These are phyloP conservation scores for Yarrowia divulgata DNA, from an alignment of 805 yeast species.

Conservation along the genomic window DNA sequence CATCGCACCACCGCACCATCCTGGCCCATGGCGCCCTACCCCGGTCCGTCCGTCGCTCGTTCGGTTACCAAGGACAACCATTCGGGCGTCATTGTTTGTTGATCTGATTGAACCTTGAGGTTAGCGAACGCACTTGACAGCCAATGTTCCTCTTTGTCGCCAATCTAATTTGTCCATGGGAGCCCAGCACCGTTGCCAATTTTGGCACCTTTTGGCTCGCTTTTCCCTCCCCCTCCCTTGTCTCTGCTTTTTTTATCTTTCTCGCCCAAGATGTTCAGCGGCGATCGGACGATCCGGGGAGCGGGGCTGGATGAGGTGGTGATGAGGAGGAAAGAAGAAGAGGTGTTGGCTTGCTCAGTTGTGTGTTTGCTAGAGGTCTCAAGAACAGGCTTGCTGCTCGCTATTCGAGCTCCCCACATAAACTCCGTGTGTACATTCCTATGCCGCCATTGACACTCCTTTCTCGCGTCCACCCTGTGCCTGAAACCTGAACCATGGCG, in stretches of 20 bases:
- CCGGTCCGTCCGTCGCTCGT: no score
- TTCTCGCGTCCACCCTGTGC: constrained; percentile 25
- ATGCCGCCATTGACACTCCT: background rate
- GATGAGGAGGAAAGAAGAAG: no score
- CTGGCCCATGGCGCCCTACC: background rate
- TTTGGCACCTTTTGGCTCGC: background rate
- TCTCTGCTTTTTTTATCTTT: background rate
- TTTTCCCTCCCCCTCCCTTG: background rate
- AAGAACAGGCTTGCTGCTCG: no score
- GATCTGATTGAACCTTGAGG: constrained; percentile 18
- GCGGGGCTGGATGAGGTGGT: background rate
- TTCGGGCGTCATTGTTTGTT: constrained; percentile 8
- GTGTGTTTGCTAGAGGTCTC: no score
- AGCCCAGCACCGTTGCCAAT: constrained; percentile 16
- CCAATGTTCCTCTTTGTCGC: background rate
- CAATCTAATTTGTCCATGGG: background rate
- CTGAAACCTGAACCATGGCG: background rate
- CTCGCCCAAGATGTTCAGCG: background rate
- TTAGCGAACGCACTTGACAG: background rate
- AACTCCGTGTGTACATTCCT: background rate
- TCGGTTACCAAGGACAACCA: constrained; percentile 1
- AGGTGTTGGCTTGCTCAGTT: no score
- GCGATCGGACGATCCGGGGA: constrained; percentile 24
- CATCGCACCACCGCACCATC: no score
- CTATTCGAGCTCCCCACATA: no score